Evolutionary conservation across 768 basidiomycete species (phyloP).

Genomic region (Trametes elegans): DNA sequence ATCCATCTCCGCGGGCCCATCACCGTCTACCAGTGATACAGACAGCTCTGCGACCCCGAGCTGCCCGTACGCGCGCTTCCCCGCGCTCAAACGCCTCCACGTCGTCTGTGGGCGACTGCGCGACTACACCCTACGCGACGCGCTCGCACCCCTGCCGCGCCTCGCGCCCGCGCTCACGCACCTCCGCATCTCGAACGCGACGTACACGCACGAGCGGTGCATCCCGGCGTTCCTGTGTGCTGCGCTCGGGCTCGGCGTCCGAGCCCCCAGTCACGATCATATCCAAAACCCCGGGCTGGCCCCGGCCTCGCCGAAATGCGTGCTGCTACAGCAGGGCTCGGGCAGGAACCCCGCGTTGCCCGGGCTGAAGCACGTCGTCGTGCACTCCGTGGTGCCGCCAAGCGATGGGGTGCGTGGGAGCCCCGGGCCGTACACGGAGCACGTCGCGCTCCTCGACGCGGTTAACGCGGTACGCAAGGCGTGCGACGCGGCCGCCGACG

Average conservation of each 20-base stretch:
- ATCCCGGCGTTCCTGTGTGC: constrained; percentile 8
- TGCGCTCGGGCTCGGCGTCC: constrained; percentile 10
- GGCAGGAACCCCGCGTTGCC: constrained; percentile 9
- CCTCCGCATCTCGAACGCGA: constrained; percentile 18
- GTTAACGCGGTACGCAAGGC: neutral
- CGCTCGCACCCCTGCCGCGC: constrained; percentile 11
- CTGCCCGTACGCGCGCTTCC: constrained; percentile 5
- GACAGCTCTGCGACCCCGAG: neutral
- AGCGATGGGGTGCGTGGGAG: neutral
- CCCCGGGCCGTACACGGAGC: constrained; percentile 10
- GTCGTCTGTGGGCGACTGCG: constrained; percentile 16
- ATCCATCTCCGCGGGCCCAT: neutral
- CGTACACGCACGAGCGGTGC: constrained; percentile 16
- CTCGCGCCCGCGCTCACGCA: constrained; percentile 15
- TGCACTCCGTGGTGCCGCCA: constrained; percentile 15
- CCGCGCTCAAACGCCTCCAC: constrained; percentile 15
- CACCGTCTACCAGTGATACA: neutral
- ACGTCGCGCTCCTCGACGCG: constrained; percentile 4
- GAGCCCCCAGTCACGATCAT: neutral
- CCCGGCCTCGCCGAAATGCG: neutral
- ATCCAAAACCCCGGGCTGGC: neutral
- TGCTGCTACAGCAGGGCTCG: too few relatives aligned
- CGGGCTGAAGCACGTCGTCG: neutral
- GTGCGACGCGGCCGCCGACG: neutral
- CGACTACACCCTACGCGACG: constrained; percentile 11